Evolutionary conservation across 176 grass and related monocot species (phyloP).

Genomic region (Oryza australiensis): DNA sequence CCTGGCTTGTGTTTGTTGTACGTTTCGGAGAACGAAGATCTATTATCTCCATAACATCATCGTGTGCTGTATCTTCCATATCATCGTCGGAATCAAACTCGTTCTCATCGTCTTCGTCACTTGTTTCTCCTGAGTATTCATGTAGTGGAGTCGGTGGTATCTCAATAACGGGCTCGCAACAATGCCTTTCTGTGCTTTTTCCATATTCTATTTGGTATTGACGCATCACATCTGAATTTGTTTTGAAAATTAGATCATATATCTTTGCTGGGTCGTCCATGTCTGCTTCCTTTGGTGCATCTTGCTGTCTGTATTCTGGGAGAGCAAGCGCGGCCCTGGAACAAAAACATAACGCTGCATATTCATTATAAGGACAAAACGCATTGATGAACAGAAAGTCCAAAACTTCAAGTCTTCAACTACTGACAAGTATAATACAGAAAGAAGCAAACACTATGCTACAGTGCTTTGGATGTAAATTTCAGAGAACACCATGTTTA

Average conservation of each 20-base stretch:
- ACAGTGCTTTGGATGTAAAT: too few species aligned
- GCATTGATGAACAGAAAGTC: neutral
- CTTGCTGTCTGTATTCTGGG: neutral
- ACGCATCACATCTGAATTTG: too few species aligned
- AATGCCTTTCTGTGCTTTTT: neutral
- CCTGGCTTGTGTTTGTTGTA: neutral
- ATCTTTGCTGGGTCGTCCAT: neutral
- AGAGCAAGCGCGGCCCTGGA: neutral
- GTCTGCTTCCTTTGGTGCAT: neutral
- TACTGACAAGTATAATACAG: neutral
- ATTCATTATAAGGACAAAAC: neutral
- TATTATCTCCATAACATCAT: conserved; percentile 44
- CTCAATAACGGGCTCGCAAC: conserved; percentile 42
- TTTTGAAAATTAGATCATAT: neutral
- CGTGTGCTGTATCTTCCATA: conserved; percentile 39
- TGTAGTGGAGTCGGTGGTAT: conserved; percentile 45
- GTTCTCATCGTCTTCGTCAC: conserved; percentile 26
- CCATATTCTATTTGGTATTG: neutral
- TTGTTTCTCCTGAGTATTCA: conserved; percentile 29
- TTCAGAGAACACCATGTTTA: too few species aligned
- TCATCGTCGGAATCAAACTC: conserved; percentile 9
- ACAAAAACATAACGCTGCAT: neutral
- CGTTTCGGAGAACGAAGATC: conserved; percentile 43
- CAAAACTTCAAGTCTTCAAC: neutral
- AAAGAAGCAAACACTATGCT: neutral